Conservation (phyloP, 768 basidiomycete genomes). For the Megacollybia marginata region DNA sequence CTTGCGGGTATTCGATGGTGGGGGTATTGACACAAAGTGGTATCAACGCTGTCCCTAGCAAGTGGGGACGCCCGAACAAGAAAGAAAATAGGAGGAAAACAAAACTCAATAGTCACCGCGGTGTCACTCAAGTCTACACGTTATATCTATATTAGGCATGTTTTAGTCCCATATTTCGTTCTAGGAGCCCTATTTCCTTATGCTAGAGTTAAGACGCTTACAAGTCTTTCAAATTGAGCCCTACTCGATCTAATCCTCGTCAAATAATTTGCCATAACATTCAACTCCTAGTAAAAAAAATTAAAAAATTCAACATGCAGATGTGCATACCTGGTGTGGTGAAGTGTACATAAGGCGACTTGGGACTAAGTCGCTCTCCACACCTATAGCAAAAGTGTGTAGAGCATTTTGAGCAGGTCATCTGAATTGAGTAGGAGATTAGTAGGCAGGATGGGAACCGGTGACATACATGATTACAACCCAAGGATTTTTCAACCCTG, state of each 20-base stretch:
- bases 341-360: slow-evolving; percentile 65
- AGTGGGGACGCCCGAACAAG: slow-evolving; percentile 14
- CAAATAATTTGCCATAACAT: slow-evolving; percentile 63
- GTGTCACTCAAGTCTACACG: background rate
- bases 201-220: too few species aligned
- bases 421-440: slow-evolving; percentile 31
- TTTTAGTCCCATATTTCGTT: too few species aligned
- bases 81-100: slow-evolving; percentile 5
- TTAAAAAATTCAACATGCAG: too few species aligned
- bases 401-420: slow-evolving; percentile 70
- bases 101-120: background rate
- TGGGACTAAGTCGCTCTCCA: slow-evolving; percentile 40
- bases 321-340: slow-evolving; percentile 32
- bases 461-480: slow-evolving; percentile 80
- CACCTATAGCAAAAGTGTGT: slow-evolving; percentile 83
- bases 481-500: slow-evolving; percentile 66
- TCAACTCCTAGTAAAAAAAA: background rate
- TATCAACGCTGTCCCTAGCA: slow-evolving; percentile 33
- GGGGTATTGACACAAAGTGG: slow-evolving; percentile 47
- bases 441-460: background rate
- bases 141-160: too few species aligned
- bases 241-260: too few species aligned
- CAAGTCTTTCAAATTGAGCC: too few species aligned
- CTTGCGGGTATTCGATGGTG: slow-evolving; percentile 28
- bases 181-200: too few species aligned